These are phyloP conservation scores for Camillea tinctor DNA, from an alignment of 2,329 filamentous ascomycete genomes.

Conservation along the genomic window DNA sequence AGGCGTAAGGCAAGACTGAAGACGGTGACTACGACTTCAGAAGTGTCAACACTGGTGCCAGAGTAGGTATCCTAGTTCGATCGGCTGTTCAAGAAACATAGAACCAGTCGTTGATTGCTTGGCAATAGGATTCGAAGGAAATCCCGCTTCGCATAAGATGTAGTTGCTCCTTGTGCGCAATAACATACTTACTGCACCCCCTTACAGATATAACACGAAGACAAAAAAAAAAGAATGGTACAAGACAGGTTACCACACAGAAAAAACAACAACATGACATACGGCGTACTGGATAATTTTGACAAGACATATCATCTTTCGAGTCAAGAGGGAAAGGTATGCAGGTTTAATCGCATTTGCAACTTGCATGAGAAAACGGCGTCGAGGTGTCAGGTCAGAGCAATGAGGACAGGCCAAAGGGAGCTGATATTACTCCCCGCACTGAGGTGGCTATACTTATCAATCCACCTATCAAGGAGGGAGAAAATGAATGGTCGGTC, in stretches of 20 bases:
- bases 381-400: not conserved
- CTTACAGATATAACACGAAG: not conserved
- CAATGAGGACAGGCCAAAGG: not conserved
- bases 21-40: conserved; percentile 19
- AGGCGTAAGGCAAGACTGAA: conserved; percentile 45
- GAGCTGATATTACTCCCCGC: not conserved
- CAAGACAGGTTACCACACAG: too few species aligned
- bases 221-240: not conserved
- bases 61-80: conserved; percentile 14
- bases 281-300: not conserved
- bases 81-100: not conserved
- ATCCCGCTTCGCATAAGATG: not conserved
- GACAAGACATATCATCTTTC: not conserved
- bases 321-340: not conserved
- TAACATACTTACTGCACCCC: not conserved
- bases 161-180: not conserved
- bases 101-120: not conserved
- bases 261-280: not conserved
- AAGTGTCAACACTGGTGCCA: conserved; percentile 19
- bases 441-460: not conserved
- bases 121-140: not conserved
- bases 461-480: not conserved
- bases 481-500: not conserved
- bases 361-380: not conserved
- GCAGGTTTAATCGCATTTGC: not conserved